These are phyloP conservation scores for Cordyceps cateniannulata DNA, from an alignment of 2,329 filamentous ascomycete genomes.

Conservation along the genomic window DNA sequence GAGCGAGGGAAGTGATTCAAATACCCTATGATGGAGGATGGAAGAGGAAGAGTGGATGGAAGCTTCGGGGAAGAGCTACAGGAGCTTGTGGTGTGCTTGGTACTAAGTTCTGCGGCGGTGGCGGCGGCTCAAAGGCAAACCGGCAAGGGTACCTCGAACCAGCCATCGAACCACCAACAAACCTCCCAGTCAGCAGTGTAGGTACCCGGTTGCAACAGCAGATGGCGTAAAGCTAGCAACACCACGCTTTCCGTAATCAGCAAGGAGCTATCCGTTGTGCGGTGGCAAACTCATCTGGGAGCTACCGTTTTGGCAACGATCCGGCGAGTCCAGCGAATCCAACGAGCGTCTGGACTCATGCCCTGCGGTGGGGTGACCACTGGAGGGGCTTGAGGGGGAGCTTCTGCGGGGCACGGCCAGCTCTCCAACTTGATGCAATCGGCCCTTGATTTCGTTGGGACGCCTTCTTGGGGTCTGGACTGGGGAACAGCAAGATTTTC, in stretches of 20 bases:
- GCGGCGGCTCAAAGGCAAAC: not conserved
- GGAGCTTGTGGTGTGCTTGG: not conserved
- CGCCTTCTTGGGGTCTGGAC: not conserved
- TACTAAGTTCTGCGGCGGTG: not conserved
- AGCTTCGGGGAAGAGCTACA: not conserved
- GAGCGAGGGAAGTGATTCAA: not conserved
- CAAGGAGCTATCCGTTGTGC: not conserved
- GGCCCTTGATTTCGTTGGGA: conserved; percentile 7
- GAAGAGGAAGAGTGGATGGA: not conserved
- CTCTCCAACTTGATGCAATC: not conserved
- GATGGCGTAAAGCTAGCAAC: too few relatives aligned
- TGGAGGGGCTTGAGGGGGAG: not conserved
- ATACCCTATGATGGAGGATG: not conserved
- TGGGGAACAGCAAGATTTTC: not conserved
- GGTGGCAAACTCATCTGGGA: not conserved
- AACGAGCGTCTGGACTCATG: not conserved
- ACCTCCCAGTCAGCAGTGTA: not conserved
- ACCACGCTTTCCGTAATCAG: too few relatives aligned
- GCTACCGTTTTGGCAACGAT: not conserved
- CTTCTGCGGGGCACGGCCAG: not conserved
- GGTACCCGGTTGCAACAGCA: not conserved
- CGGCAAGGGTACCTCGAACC: not conserved
- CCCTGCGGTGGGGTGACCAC: not conserved
- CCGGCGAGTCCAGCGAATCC: not conserved
- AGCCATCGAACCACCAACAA: not conserved